phyloP scores from a whole-genome alignment of 164 flowering plant species.

The Sedum album region DNA sequence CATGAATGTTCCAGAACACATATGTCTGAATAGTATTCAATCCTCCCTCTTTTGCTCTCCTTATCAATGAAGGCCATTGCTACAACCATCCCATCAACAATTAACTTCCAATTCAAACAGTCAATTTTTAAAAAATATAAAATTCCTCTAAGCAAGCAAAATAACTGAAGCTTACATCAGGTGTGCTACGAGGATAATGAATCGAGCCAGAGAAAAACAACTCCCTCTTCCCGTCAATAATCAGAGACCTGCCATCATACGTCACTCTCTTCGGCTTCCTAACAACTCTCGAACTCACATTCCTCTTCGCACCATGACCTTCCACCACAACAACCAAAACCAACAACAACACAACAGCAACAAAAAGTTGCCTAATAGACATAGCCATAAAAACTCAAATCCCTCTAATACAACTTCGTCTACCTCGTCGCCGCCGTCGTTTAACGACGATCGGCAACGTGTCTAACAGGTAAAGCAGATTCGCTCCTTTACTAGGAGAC shows the following conservation, averaged over 20 bases:
- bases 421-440: not conserved
- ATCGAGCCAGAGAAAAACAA: constrained; percentile 24
- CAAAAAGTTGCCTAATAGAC: not conserved
- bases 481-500: not conserved
- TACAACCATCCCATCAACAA: not conserved
- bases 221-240: constrained; percentile 20
- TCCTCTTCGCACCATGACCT: not conserved
- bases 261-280: constrained; percentile 11
- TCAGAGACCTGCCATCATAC: constrained; percentile 25
- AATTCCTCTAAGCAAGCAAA: not conserved
- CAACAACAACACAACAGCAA: not conserved
- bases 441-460: not conserved
- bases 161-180: constrained; percentile 11
- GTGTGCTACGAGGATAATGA: constrained; percentile 33
- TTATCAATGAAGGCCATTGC: not conserved
- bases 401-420: not conserved
- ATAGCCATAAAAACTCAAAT: not conserved
- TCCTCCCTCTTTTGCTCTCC: constrained; percentile 34
- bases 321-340: not conserved
- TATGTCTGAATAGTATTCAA: constrained; percentile 39
- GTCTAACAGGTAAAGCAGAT: not conserved
- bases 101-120: not conserved
- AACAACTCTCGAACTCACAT: not conserved
- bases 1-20: constrained; percentile 10
- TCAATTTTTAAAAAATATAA: not conserved